Conservation (phyloP, 2,329 filamentous ascomycete genomes). For the Nakataea oryzae region DNA sequence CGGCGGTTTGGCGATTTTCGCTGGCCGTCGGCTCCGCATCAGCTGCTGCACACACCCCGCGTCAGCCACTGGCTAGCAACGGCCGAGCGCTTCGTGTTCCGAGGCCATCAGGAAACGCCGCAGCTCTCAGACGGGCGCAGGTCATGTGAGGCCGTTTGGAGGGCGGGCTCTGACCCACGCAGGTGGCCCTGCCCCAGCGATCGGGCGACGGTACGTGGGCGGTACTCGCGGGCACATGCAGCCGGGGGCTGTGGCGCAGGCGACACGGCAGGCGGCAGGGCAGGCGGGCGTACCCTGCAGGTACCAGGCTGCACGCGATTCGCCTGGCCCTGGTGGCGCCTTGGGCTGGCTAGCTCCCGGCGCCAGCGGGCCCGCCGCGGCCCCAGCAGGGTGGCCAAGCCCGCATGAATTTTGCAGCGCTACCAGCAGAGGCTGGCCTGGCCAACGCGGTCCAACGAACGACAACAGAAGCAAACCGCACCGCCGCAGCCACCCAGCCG, state of each 20-base stretch:
- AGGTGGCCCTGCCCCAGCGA: too few species aligned
- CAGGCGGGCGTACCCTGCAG: background rate
- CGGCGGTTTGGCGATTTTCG: too few species aligned
- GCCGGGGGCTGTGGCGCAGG: background rate
- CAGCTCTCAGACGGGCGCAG: too few species aligned
- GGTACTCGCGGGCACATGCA: background rate
- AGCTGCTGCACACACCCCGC: too few species aligned
- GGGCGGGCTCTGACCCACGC: too few species aligned
- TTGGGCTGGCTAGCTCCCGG: background rate
- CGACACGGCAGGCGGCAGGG: too few species aligned
- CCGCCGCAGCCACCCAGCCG: background rate
- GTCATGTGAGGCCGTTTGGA: too few species aligned
- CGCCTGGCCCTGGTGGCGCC: background rate
- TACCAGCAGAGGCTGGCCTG: background rate
- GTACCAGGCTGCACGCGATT: background rate
- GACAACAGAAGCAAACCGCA: background rate
- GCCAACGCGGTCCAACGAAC: background rate
- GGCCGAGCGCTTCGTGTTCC: too few species aligned
- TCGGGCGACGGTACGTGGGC: background rate
- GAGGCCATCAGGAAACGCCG: too few species aligned
- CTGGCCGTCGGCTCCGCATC: too few species aligned
- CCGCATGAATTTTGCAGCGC: background rate
- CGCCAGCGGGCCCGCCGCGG: background rate
- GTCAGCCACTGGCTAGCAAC: too few species aligned
- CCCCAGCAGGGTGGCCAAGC: background rate